These are phyloP conservation scores for Evansstolkia leycettana DNA, from an alignment of 495 filamentous ascomycete genomes.

Conservation along the genomic window DNA sequence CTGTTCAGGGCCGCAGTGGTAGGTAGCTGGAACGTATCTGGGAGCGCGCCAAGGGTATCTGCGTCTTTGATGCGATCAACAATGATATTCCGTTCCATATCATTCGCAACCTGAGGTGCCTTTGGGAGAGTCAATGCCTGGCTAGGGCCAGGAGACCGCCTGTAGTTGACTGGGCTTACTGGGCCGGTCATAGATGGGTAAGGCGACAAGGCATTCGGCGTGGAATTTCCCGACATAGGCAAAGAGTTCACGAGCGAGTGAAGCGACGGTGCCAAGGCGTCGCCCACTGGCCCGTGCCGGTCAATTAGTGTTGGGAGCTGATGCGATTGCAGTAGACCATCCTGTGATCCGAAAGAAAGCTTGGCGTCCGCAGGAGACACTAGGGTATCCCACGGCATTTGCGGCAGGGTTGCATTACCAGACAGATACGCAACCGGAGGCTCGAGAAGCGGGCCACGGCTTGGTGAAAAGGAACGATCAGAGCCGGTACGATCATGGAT, in stretches of 20 bases:
- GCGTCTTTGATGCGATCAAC: slow-evolving; percentile 71
- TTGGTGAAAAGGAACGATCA: slow-evolving; percentile 61
- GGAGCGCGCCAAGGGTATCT: slow-evolving; percentile 71
- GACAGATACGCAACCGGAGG: slow-evolving; percentile 59
- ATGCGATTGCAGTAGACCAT: slow-evolving; percentile 47
- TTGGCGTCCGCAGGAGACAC: slow-evolving; percentile 56
- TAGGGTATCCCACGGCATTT: slow-evolving; percentile 84
- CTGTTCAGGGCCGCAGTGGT: slow-evolving; percentile 66
- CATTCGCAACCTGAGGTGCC: slow-evolving; percentile 52
- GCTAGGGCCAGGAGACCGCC: slow-evolving; percentile 51
- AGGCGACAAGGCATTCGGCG: slow-evolving; percentile 72
- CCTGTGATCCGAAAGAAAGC: slow-evolving; percentile 56
- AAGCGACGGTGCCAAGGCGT: slow-evolving; percentile 46
- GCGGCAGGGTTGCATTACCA: slow-evolving; percentile 67
- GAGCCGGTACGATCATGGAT: slow-evolving; percentile 59
- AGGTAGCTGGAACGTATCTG: slow-evolving; percentile 82
- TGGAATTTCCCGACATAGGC: slow-evolving; percentile 57
- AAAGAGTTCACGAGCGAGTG: slow-evolving; percentile 59
- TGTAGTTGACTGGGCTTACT: slow-evolving; percentile 59
- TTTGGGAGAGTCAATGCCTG: slow-evolving; percentile 52
- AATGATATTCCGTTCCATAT: slow-evolving; percentile 72
- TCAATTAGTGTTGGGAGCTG: slow-evolving; percentile 58
- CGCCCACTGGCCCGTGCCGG: slow-evolving; percentile 43
- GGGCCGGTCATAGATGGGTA: slow-evolving; percentile 62
- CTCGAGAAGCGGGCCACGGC: slow-evolving; percentile 54